Conservation (phyloP, 371 early-diverging fungal genomes). For the Rhizopus sp. region DNA sequence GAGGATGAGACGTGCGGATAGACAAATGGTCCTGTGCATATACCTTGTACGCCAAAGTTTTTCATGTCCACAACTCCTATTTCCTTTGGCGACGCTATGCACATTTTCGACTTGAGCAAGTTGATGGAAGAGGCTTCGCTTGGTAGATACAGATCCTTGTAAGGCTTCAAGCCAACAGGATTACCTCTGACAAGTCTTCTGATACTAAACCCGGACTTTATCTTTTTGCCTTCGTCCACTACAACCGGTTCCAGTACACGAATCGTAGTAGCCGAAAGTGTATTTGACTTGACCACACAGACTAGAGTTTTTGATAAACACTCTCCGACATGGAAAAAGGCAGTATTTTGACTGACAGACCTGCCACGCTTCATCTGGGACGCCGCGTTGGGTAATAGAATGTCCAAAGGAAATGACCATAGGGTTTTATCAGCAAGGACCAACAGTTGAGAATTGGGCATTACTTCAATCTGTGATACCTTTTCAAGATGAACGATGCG, state of each 20-base stretch:
- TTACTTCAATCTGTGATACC: conserved; percentile 78
- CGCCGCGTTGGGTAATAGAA: conserved; percentile 47
- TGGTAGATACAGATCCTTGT: conserved; percentile 90
- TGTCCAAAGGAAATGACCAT: conserved; percentile 73
- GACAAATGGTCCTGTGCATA: conserved; percentile 8
- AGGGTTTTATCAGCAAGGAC: conserved; percentile 73
- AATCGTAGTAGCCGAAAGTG: conserved; percentile 70
- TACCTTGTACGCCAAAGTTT: conserved; percentile 54
- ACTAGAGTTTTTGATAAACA: conserved; percentile 74
- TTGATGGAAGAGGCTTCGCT: conserved; percentile 85
- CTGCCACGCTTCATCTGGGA: conserved; percentile 59
- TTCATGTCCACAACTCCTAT: conserved; percentile 92
- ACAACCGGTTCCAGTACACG: conserved; percentile 77
- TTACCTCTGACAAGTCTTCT: conserved; percentile 52
- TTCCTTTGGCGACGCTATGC: conserved; percentile 89
- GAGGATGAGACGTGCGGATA: conserved; percentile 6
- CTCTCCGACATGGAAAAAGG: conserved; percentile 89
- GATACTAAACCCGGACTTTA: conserved; percentile 45
- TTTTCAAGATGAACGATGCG: conserved; percentile 72
- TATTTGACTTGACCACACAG: conserved; percentile 70
- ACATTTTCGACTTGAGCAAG: conserved; percentile 81
- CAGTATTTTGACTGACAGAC: conserved; percentile 75
- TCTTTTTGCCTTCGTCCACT: conserved; percentile 57
- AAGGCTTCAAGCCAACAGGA: conserved; percentile 59
- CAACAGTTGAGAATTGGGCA: conserved; percentile 71